A percentile compares a stretch with the other conserved stretches of the same genome.
phyloP scores from a whole-genome alignment of 352 stramenopile genomes.

The Globisporangium yorkense region DNA sequence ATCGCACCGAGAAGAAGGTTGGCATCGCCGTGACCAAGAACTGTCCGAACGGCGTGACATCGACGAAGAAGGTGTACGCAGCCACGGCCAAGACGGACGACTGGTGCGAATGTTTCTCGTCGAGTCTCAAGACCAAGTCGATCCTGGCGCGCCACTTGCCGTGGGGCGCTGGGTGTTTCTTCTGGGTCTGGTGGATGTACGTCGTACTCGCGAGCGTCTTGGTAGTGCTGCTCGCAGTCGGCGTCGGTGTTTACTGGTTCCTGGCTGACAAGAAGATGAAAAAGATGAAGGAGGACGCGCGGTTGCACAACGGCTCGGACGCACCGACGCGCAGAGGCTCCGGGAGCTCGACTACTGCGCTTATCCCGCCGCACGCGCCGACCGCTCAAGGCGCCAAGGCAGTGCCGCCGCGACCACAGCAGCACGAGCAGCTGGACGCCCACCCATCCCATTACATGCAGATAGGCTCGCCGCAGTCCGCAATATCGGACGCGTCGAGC shows the following conservation, averaged over 20 bases:
- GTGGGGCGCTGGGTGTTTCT: conserved; percentile 65
- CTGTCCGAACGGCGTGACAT: conserved; percentile 67
- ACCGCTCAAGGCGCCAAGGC: conserved; percentile 15
- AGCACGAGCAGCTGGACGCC: background rate
- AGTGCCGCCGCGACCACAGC: conserved; percentile 16
- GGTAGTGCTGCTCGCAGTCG: conserved; percentile 49
- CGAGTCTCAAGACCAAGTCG: conserved; percentile 49
- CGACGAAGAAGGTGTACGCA: conserved; percentile 64
- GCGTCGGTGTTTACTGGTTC: conserved; percentile 61
- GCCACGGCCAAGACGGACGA: conserved; percentile 31
- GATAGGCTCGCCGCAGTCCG: conserved; percentile 54
- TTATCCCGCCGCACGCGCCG: conserved; percentile 20
- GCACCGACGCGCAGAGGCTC: conserved; percentile 25
- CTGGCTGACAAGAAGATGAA: conserved; percentile 36
- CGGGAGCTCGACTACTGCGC: conserved; percentile 13
- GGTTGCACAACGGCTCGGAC: conserved; percentile 11
- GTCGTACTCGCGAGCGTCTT: conserved; percentile 53
- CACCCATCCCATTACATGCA: conserved; percentile 20
- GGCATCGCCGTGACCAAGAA: conserved; percentile 70
- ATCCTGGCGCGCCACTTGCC: conserved; percentile 49
- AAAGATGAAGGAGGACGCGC: conserved; percentile 26
- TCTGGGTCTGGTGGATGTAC: conserved; percentile 87
- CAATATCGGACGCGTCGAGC: conserved; percentile 47
- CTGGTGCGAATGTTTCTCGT: conserved; percentile 73
- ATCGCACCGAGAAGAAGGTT: conserved; percentile 46